Base-by-base conservation (phyloP, 202 grass and related monocot species). In the Schoenoplectus tabernaemontani region DNA sequence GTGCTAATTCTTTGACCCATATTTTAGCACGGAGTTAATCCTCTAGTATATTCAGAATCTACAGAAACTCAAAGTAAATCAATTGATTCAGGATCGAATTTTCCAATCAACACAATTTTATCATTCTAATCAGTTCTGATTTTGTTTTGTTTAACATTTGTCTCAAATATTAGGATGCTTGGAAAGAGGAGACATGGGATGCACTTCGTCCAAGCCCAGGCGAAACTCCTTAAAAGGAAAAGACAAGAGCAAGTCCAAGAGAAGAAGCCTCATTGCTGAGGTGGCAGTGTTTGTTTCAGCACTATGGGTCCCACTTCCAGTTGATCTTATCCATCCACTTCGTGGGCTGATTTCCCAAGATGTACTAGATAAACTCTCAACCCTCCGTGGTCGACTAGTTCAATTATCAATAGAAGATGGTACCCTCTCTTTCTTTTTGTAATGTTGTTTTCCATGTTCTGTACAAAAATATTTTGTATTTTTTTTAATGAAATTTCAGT, bases 221-320 rank as follows among this genome's bases (percentile, higher is more conserved):
- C 59, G 22, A 66, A 10, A 34, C 70, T 73, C 69, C 15, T 0
- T 34, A 54, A 34, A 74, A 9, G 70, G 70, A n/a, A 69, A 38
- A 59, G 38, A 56, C 44, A 87, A 83, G 80, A 64, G 59, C 77
- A 80, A 64, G 43, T 80, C 59, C 3, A 98, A 98, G 64, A 86
- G 87, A 2, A 75, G 63, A 61, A 89, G 86, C 74, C 79, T 88
- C 74, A 81, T 95, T 36, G 77, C 93, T 77, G 91, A 98, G 81
- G 91, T 98, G 13, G 95, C 86, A 0, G 83, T 98, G 9, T 98
- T 92, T 15, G 81, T 95, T 34, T 89, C 95, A 3, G 91, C 86
- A 46, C 48, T 98, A 51, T 70, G 88, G 43, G 59, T 98, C 34
- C 95, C 95, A 0, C 73, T 94, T 73, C 57, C 81, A n/a, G 84